phyloP scores from a whole-genome alignment of 2,329 filamentous ascomycete species.

The Dactylellina haptotyla region DNA sequence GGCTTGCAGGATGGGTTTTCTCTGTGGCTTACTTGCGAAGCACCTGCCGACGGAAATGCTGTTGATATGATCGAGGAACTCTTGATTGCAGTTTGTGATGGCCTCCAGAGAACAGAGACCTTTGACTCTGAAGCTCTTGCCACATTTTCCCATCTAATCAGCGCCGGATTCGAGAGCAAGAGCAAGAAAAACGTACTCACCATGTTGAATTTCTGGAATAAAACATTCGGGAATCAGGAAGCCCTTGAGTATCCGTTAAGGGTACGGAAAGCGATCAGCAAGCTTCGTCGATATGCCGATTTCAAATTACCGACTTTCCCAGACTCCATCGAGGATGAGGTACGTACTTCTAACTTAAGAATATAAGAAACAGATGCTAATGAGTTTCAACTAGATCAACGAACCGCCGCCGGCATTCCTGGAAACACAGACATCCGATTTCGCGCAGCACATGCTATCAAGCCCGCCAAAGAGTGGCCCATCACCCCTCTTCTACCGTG shows the following conservation, averaged over 20 bases:
- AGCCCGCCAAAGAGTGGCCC: slow-evolving; percentile 31
- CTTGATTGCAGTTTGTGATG: slow-evolving; percentile 18
- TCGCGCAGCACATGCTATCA: slow-evolving; percentile 35
- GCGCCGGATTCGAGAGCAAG: slow-evolving; percentile 39
- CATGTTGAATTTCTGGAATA: slow-evolving; percentile 70
- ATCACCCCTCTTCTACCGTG: slow-evolving; percentile 43
- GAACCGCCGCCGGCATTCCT: slow-evolving; percentile 51
- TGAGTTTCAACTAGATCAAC: neutral
- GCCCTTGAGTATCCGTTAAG: slow-evolving; percentile 72
- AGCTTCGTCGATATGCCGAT: slow-evolving; percentile 68
- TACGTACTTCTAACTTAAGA: slow-evolving; percentile 57
- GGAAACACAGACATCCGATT: slow-evolving; percentile 54
- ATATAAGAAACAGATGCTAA: slow-evolving; percentile 18
- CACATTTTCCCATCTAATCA: slow-evolving; percentile 36
- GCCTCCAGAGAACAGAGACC: slow-evolving; percentile 23
- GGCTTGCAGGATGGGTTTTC: slow-evolving; percentile 44
- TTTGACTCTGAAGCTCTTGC: slow-evolving; percentile 30
- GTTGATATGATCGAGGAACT: slow-evolving; percentile 26
- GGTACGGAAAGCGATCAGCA: slow-evolving; percentile 72
- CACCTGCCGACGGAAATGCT: slow-evolving; percentile 19
- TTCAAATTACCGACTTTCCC: slow-evolving; percentile 66
- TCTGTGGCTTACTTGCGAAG: slow-evolving; percentile 43
- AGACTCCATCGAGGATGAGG: slow-evolving; percentile 63
- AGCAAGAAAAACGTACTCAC: slow-evolving; percentile 33
- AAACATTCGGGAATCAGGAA: slow-evolving; percentile 71